Percentiles rank a stretch among this genome's conserved stretches.
Conservation (phyloP, 1,284 basidiomycete species). For the Macrocybe sp. region DNA sequence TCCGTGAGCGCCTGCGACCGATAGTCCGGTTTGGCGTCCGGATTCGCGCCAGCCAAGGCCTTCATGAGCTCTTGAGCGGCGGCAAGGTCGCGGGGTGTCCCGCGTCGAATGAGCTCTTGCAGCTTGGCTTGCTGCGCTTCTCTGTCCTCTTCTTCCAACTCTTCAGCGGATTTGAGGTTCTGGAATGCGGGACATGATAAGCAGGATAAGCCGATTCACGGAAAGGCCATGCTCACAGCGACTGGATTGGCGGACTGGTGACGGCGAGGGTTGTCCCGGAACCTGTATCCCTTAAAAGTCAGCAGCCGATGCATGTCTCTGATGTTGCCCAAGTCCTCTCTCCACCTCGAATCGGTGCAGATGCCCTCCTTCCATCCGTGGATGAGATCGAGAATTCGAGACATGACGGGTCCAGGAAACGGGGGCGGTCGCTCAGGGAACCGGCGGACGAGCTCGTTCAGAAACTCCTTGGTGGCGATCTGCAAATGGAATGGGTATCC, state of each 20-base stretch:
- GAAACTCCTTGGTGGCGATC: conserved; percentile 97
- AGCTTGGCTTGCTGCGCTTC: conserved; percentile 95
- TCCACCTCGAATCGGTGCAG: conserved; percentile 87
- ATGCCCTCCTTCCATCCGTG: conserved; percentile 95
- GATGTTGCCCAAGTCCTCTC: conserved; percentile 96
- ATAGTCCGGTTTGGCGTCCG: conserved; percentile 92
- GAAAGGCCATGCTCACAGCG: conserved; percentile 35
- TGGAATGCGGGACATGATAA: conserved; percentile 24
- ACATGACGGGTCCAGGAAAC: conserved; percentile 93
- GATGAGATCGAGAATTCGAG: conserved; percentile 90
- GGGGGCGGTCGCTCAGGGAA: conserved; percentile 98
- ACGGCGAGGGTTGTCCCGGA: conserved; percentile 58
- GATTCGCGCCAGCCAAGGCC: conserved; percentile 90
- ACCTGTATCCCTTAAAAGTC: conserved; percentile 95
- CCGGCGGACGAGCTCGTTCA: conserved; percentile 96
- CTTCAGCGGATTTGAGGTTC: conserved; percentile 92
- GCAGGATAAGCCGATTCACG: conserved; percentile 1
- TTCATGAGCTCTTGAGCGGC: conserved; percentile 99
- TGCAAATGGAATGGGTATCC: conserved; percentile 98
- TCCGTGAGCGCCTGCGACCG: conserved; percentile 85
- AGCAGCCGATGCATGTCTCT: conserved; percentile 96
- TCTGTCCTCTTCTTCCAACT: conserved; percentile 94
- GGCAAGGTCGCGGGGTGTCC: conserved; percentile 92
- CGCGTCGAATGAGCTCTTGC: conserved; percentile 95
- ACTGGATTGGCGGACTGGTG: conserved; percentile 36